Evolutionary conservation across 306 rosid species (phyloP).

Genomic region (Inga laurina): DNA sequence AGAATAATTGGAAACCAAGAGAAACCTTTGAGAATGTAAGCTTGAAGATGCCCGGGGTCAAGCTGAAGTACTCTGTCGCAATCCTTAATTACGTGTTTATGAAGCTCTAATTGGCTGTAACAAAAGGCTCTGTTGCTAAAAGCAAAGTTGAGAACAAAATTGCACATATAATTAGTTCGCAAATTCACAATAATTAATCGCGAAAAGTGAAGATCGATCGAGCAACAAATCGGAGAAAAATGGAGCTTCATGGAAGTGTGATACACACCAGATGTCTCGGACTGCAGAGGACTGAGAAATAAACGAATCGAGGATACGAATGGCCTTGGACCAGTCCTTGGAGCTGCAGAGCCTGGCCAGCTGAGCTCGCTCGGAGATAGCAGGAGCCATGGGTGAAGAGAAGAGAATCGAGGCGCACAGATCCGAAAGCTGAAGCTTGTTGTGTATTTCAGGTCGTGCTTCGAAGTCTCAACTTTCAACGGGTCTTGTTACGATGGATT

Average conservation of each 20-base stretch:
- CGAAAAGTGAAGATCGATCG: slow-evolving; percentile 5
- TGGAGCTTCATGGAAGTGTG: slow-evolving; percentile 13
- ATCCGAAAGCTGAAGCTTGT: slow-evolving; percentile 5
- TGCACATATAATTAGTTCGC: not conserved
- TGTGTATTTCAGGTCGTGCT: not conserved
- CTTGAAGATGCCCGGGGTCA: slow-evolving; percentile 64
- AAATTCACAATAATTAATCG: not conserved
- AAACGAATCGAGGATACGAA: slow-evolving; percentile 68
- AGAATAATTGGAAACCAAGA: slow-evolving; percentile 15
- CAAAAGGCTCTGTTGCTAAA: slow-evolving; percentile 84
- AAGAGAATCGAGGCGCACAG: slow-evolving; percentile 26
- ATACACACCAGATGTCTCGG: slow-evolving; percentile 71
- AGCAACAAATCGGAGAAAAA: slow-evolving; percentile 13
- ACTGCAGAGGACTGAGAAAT: slow-evolving; percentile 52
- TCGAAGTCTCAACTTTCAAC: slow-evolving; percentile 29
- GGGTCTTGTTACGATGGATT: not conserved
- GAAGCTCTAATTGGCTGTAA: slow-evolving; percentile 78
- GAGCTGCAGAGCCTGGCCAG: slow-evolving; percentile 68
- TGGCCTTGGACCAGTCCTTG: slow-evolving; percentile 86
- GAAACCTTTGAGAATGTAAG: slow-evolving; percentile 72
- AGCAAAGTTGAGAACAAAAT: slow-evolving; percentile 30
- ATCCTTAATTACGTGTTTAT: slow-evolving; percentile 80
- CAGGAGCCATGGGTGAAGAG: slow-evolving; percentile 44
- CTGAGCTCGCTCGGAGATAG: slow-evolving; percentile 62
- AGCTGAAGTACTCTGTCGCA: slow-evolving; percentile 74